Evolutionary conservation across 2,329 filamentous ascomycete genomes (phyloP), one percentile per base, ranked within the genome.

Genomic region (Scedosporium boydii): DNA sequence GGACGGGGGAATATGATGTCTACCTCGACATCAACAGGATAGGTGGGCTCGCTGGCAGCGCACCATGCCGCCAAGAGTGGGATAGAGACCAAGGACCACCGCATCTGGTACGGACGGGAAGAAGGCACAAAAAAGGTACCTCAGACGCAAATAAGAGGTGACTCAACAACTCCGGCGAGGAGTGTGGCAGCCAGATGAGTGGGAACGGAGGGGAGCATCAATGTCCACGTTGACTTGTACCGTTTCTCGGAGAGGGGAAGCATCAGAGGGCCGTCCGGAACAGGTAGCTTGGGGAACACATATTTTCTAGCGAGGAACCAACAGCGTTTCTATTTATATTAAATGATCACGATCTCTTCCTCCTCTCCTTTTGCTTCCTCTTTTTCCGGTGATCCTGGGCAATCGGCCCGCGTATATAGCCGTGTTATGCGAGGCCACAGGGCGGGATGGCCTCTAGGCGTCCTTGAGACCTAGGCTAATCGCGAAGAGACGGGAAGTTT

Each of bases 1-100:
- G 57, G 57, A 14, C 57, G 38, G 18, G 57, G 57, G 57, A 59
- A 59, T 42, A 59, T 59, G 18, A 59, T 21, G 57, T 59, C 57
- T n/a, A 46, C 6, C 16, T 59, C 57, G 18, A 58, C 6, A 18
- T 58, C 56, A 29, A 38, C 18, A 21, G 56, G 56, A 58, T 58
- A 58, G 12, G 21, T 34, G n/a, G 18, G 27, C 14, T 58, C 18
- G 27, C 23, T 10, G n/a, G 23, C 16, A n/a, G 14, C 56, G 16
- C 23, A 34, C 10, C 56, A 27, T 14, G 29, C 23, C 34, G 27
- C 29, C 12, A 58, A 27, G n/a, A 58, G 56, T n/a, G 29, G n/a
- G 6, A 58, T 9, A 34, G 14, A 34, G 23, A 34, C 7, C 10
- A 21, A 58, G 1, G 56, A 27, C 56, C 23, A 58, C 26, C 16